Percentiles rank a stretch among this genome's conserved stretches.
Evolutionary conservation across 2,329 filamentous ascomycete species (phyloP).

Genomic region (Xylariaceae sp.): DNA sequence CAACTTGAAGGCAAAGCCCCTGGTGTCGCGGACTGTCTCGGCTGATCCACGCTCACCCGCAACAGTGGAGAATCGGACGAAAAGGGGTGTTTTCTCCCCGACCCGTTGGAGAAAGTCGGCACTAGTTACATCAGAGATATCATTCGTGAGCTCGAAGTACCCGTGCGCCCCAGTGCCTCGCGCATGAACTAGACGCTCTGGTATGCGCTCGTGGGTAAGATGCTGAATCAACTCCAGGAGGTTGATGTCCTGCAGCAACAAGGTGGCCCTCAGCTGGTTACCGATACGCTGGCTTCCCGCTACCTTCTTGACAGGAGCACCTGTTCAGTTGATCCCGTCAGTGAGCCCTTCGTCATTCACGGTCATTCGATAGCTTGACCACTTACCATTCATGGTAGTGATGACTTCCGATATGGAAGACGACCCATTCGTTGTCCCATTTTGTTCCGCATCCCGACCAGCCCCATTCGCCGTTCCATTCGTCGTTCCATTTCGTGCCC

Average conservation of each 20-base stretch:
- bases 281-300: constrained; percentile 15
- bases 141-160: constrained; percentile 27
- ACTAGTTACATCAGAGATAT: constrained; percentile 26
- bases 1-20: constrained; percentile 28
- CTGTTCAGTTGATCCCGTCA: neutral
- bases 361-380: neutral
- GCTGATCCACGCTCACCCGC: constrained; percentile 24
- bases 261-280: constrained; percentile 11
- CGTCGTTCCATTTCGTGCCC: neutral
- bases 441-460: neutral
- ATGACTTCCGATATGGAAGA: neutral
- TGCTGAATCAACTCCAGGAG: constrained; percentile 24
- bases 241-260: constrained; percentile 18
- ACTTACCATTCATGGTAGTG: constrained; percentile 19
- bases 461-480: neutral
- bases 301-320: constrained; percentile 10
- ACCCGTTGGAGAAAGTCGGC: constrained; percentile 25
- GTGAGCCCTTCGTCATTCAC: neutral
- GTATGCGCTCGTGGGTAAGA: constrained; percentile 27
- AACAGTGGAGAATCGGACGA: constrained; percentile 28
- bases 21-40: constrained; percentile 25
- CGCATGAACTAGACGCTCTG: constrained; percentile 27
- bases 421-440: neutral
- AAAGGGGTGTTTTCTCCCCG: constrained; percentile 26
- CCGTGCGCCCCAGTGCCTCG: constrained; percentile 22